Percentiles rank a stretch among this genome's conserved stretches.
Conservation (phyloP, 2,329 filamentous ascomycete genomes). For the Cordyceps cateniannulata region DNA sequence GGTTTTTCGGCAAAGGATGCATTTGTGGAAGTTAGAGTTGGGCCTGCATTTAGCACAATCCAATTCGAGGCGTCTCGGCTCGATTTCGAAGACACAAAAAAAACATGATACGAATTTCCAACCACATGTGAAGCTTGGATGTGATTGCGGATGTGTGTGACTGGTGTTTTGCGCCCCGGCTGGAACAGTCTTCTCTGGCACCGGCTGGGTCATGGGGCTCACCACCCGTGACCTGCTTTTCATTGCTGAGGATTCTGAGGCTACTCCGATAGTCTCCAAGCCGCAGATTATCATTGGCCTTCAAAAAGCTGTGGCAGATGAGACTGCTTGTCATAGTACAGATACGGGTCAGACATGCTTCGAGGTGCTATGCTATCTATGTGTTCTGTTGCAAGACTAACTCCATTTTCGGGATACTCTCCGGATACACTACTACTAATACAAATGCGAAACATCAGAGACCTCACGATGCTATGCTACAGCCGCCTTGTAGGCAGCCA, state of each 20-base stretch:
- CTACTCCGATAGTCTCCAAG: conserved; percentile 51
- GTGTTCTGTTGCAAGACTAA: neutral
- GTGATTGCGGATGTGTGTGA: conserved; percentile 21
- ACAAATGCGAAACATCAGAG: neutral
- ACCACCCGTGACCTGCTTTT: conserved; percentile 21
- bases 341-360: conserved; percentile 57
- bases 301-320: conserved; percentile 53
- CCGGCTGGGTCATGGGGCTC: conserved; percentile 25
- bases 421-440: neutral
- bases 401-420: neutral
- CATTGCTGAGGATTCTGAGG: conserved; percentile 46
- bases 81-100: conserved; percentile 34
- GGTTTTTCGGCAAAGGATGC: conserved; percentile 30
- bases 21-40: conserved; percentile 36
- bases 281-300: conserved; percentile 52
- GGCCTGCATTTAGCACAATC: conserved; percentile 36
- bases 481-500: conserved; percentile 61
- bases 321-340: conserved; percentile 53
- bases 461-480: neutral
- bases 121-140: conserved; percentile 18
- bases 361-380: neutral
- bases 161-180: conserved; percentile 35
- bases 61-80: conserved; percentile 42
- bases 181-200: conserved; percentile 50
- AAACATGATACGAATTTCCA: conserved; percentile 22